phyloP scores from a whole-genome alignment of 768 basidiomycete species.

The Cubamyces sp. region DNA sequence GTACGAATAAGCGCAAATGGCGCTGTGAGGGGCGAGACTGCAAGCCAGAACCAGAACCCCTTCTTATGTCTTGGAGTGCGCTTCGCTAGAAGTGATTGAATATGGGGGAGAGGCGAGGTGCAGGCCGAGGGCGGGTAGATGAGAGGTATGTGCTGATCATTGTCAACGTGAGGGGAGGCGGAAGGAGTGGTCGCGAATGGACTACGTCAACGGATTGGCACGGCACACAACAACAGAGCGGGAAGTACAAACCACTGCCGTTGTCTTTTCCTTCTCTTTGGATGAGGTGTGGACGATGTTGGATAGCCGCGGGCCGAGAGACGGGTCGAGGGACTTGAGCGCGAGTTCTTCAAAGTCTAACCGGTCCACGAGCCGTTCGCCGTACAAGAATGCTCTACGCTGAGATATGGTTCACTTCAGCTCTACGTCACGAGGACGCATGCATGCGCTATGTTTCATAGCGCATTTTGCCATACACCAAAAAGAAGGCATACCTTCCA shows the following conservation, averaged over 20 bases:
- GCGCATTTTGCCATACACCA: background rate
- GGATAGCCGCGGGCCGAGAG: conserved; percentile 54
- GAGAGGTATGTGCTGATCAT: conserved; percentile 52
- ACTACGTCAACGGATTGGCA: conserved; percentile 32
- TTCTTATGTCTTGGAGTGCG: conserved; percentile 67
- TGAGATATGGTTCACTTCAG: no score
- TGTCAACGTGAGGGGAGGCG: no score
- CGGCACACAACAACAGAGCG: background rate
- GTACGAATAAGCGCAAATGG: conserved; percentile 78
- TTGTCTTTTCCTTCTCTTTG: conserved; percentile 13
- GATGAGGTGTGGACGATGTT: conserved; percentile 19
- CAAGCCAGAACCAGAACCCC: conserved; percentile 69
- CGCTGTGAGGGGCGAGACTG: conserved; percentile 70
- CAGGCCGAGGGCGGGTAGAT: conserved; percentile 52
- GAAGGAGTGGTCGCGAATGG: background rate
- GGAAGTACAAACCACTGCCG: conserved; percentile 26
- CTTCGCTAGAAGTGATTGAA: conserved; percentile 53
- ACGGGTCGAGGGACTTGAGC: conserved; percentile 72
- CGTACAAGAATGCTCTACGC: conserved; percentile 63
- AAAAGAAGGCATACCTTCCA: conserved; percentile 64
- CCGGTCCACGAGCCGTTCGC: conserved; percentile 69
- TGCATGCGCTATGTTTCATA: background rate
- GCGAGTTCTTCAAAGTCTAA: conserved; percentile 83
- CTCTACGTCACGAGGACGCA: no score
- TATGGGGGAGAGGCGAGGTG: conserved; percentile 45